phyloP scores from a whole-genome alignment of 2,329 filamentous ascomycete species.

The Rhytidhysteron rufulum region DNA sequence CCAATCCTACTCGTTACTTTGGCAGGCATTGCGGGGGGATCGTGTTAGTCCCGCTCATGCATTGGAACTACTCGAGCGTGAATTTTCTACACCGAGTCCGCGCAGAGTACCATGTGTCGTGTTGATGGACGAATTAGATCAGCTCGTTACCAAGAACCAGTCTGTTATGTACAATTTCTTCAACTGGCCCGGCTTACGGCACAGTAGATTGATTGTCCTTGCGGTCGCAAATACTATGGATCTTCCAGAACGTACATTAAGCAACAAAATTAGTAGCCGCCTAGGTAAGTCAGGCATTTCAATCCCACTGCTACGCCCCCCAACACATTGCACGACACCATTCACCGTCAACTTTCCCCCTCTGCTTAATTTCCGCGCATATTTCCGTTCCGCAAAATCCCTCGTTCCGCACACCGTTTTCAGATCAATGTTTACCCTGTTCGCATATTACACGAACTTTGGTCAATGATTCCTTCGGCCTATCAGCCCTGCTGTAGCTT shows the following conservation, averaged over 20 bases:
- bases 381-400: too few species aligned
- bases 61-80: constrained; percentile 81
- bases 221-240: constrained; percentile 99
- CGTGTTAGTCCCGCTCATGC: constrained; percentile 89
- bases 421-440: too few species aligned
- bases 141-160: constrained; percentile 96
- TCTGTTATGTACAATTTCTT: constrained; percentile 99
- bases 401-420: too few species aligned
- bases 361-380: background rate
- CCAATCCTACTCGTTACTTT: constrained; percentile 89
- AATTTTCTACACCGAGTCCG: constrained; percentile 89
- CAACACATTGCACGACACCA: constrained; percentile 3
- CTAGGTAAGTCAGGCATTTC: constrained; percentile 31
- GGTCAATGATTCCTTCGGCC: too few species aligned
- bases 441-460: background rate
- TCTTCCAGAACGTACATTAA: constrained; percentile 88
- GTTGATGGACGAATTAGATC: constrained; percentile 96
- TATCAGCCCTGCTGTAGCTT: background rate
- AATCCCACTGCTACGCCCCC: constrained; percentile 11
- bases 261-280: constrained; percentile 96
- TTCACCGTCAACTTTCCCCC: background rate
- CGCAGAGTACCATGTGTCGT: constrained; percentile 92
- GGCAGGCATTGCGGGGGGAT: constrained; percentile 93
- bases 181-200: constrained; percentile 92
- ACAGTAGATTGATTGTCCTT: constrained; percentile 90